Evolutionary conservation across 441 rosid species (phyloP).

Genomic region (Bruguiera hainesii): DNA sequence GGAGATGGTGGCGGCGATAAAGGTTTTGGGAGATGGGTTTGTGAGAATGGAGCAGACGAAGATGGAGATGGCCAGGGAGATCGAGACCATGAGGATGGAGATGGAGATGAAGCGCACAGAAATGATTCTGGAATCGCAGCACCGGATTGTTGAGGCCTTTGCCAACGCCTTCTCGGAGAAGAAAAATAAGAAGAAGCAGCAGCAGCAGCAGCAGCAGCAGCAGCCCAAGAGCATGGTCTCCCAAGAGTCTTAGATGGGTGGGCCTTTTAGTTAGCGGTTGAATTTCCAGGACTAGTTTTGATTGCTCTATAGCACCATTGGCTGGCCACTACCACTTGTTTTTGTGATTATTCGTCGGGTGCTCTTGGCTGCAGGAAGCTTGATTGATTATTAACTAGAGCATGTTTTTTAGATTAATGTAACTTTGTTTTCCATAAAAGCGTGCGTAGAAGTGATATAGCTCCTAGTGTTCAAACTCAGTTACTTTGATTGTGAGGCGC

Average conservation of each 20-base stretch:
- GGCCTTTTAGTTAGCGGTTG: neutral
- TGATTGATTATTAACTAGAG: too few relatives aligned
- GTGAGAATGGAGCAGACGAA: conserved; percentile 85
- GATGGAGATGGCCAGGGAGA: conserved; percentile 86
- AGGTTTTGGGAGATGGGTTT: conserved; percentile 77
- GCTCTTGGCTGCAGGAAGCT: too few relatives aligned
- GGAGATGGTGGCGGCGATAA: conserved; percentile 78
- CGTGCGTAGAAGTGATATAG: too few relatives aligned
- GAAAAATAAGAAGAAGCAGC: conserved; percentile 21
- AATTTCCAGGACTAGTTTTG: neutral
- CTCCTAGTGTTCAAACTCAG: too few relatives aligned
- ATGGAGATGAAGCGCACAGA: conserved; percentile 87
- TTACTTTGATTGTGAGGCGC: too few relatives aligned
- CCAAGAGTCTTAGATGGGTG: conserved; percentile 21
- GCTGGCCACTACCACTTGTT: too few relatives aligned
- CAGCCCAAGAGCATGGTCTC: conserved; percentile 47
- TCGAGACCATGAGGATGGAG: conserved; percentile 83
- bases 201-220: conserved; percentile 31
- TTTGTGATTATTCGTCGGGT: too few relatives aligned
- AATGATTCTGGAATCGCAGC: conserved; percentile 85
- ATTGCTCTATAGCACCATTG: too few relatives aligned
- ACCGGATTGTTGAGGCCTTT: conserved; percentile 68
- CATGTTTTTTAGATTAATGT: too few relatives aligned
- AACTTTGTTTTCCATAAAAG: too few relatives aligned
- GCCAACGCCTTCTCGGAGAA: conserved; percentile 60